Base-by-base conservation (phyloP, 2,329 filamentous ascomycete genomes). In the Aspergillus udagawae region DNA sequence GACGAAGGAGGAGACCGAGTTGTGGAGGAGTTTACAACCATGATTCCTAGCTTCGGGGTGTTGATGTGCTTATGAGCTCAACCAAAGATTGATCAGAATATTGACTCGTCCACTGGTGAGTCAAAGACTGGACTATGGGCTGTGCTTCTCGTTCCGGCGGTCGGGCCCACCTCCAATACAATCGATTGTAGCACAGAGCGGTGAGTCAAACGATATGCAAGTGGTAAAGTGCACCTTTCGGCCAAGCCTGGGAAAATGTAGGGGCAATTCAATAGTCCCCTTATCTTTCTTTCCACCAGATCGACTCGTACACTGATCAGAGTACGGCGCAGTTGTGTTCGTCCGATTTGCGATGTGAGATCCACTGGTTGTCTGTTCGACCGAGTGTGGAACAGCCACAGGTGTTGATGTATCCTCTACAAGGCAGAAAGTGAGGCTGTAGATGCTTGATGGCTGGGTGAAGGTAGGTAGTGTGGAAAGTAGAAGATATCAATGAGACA, bases 41-140 rank as follows among this genome's bases (percentile, higher is more conserved):
- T 72, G 56, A 61, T 63, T 67, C 61, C 58, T 53, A 54, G 52
- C 35, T 54, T 53, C 53, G 58, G 53, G 60, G 52, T 44, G 59
- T 60, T 67, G 60, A 63, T 61, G 62, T 63, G 58, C 63, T 69
- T 66, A 66, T 68, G 63, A 68, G 61, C 60, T 66, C 58, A 61
- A 59, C 53, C 25, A 47, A 48, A 58, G 58, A 64, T 42, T 23
- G 44, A 25, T 45, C 45, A 41, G 41, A 51, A 56, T 45, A 53
- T 49, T 70, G 67, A 70, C 67, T 70, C 66, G 63, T 67, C 64
- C 60, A 62, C 42, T 59, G 59, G 67, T 71, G 69, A 71, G 67
- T 71, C 69, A 71, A 65, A 58, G 53, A 29, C 28, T 29, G 28
- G 9, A 29, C 28, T 29, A 29, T 12, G 10, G 28, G 28, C 25